phyloP scores from a whole-genome alignment of 441 rosid genomes.

The Flueggea neowawraea region DNA sequence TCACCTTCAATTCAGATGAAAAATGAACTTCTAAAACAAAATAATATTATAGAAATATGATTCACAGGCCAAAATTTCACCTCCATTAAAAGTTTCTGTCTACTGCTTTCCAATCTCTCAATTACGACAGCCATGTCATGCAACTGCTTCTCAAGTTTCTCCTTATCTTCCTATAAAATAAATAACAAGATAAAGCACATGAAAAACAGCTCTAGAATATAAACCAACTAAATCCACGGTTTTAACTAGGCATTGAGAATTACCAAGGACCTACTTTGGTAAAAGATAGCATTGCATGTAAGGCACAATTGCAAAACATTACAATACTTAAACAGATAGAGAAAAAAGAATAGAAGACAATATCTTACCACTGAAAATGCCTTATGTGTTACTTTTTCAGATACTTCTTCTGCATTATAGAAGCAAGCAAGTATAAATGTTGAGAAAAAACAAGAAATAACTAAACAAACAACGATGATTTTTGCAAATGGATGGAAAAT shows the following conservation, averaged over 20 bases:
- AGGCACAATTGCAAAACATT: too few species aligned
- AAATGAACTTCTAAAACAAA: constrained; percentile 2
- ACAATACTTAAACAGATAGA: too few species aligned
- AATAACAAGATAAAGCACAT: constrained; percentile 5
- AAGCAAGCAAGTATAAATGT: constrained; percentile 10
- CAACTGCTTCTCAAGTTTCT: constrained; percentile 85
- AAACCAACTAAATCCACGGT: too few species aligned
- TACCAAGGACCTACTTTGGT: too few species aligned
- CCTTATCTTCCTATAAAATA: constrained; percentile 72
- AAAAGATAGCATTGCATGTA: too few species aligned
- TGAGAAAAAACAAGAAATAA: constrained; percentile 5
- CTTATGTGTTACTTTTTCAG: constrained; percentile 36
- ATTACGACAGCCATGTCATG: constrained; percentile 95
- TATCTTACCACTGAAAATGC: constrained; percentile 64
- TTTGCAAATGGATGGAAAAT: too few species aligned
- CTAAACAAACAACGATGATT: background rate
- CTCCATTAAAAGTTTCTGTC: constrained; percentile 97
- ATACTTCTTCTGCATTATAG: constrained; percentile 47
- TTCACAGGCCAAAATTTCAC: constrained; percentile 30
- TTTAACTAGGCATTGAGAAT: too few species aligned
- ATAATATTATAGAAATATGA: constrained; percentile 1
- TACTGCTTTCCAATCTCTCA: constrained; percentile 90
- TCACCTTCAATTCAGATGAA: constrained; percentile 4
- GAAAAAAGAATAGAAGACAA: background rate
- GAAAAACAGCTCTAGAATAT: constrained; percentile 3